Evolutionary conservation across 768 basidiomycete species (phyloP).

Genomic region (Kwoniella dendrophila): DNA sequence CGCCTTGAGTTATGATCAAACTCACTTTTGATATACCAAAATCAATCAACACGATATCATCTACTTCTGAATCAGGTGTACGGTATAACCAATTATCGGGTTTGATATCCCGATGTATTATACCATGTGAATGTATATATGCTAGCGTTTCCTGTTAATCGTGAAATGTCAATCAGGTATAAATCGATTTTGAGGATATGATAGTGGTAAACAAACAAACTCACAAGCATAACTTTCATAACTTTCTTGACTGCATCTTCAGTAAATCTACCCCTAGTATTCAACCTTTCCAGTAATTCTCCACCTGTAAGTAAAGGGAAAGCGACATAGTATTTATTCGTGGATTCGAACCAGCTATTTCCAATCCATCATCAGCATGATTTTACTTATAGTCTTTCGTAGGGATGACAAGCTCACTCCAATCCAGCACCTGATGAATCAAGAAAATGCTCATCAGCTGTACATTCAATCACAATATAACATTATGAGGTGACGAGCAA

Average conservation of each 20-base stretch:
- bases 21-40: slow-evolving; percentile 42
- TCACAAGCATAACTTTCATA: slow-evolving; percentile 33
- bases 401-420: slow-evolving; percentile 22
- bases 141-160: slow-evolving; percentile 12
- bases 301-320: slow-evolving; percentile 41
- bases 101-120: slow-evolving; percentile 98
- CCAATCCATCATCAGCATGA: neutral
- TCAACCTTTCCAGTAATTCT: slow-evolving; percentile 34
- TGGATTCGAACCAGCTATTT: slow-evolving; percentile 36
- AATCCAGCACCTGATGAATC: slow-evolving; percentile 21
- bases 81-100: slow-evolving; percentile 89
- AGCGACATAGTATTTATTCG: slow-evolving; percentile 33
- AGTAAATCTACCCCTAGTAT: slow-evolving; percentile 33
- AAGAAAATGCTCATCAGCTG: neutral
- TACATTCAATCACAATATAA: neutral
- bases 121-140: slow-evolving; percentile 85
- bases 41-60: slow-evolving; percentile 39
- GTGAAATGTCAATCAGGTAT: neutral
- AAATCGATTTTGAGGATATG: neutral
- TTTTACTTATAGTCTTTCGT: neutral
- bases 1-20: neutral
- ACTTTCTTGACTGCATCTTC: slow-evolving; percentile 32
- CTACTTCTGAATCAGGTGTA: slow-evolving; percentile 21
- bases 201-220: neutral
- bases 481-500: neutral